Evolutionary conservation across 2,329 filamentous ascomycete species (phyloP).

Genomic region (Ambrosiella xylebori): DNA sequence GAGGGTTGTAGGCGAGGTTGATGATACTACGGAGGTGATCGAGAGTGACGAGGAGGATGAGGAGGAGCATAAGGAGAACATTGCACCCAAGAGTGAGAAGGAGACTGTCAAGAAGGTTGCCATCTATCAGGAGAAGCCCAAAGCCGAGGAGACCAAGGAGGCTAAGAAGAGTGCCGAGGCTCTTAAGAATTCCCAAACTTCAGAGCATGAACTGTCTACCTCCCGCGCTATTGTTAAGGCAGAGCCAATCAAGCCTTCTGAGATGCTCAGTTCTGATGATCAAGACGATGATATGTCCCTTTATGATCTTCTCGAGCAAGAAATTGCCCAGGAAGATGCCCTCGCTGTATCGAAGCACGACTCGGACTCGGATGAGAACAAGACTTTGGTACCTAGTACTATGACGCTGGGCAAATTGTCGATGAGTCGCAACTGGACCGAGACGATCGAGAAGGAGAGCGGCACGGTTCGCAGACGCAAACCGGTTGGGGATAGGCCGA

Average conservation of each 20-base stretch:
- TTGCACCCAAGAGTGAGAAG: background rate
- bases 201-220: background rate
- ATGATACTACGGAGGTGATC: constrained; percentile 14
- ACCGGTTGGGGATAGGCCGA: background rate
- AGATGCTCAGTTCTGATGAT: background rate
- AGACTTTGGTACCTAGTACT: constrained; percentile 8
- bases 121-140: background rate
- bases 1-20: background rate
- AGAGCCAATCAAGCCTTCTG: background rate
- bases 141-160: no score
- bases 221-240: background rate
- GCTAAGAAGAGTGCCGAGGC: background rate
- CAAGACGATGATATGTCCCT: background rate
- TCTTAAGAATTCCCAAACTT: background rate
- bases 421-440: constrained; percentile 5
- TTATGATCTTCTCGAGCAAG: constrained; percentile 15
- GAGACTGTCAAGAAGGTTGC: background rate
- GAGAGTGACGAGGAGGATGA: constrained; percentile 16
- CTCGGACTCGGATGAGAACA: constrained; percentile 3
- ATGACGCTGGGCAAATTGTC: constrained; percentile 6
- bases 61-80: background rate
- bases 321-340: constrained; percentile 9
- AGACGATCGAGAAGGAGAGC: background rate
- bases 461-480: background rate
- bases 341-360: background rate